Conservation (phyloP, 306 rosid genomes). For the Glycine tomentella region DNA sequence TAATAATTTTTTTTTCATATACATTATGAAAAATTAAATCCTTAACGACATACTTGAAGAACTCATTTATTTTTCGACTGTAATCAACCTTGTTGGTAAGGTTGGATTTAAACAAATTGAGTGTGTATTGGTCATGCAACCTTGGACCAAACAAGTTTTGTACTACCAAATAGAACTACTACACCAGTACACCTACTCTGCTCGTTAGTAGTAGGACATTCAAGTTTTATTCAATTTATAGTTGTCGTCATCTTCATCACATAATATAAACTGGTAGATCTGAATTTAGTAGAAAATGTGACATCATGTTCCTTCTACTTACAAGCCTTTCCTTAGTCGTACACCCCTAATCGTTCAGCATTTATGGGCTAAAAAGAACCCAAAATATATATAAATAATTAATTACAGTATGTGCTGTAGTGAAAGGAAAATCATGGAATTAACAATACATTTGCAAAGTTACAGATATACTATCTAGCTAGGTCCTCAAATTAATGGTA, state of each 20-base stretch:
- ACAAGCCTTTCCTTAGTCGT: background rate
- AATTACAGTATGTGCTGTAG: background rate
- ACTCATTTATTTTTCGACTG: no score
- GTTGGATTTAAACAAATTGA: constrained; percentile 45
- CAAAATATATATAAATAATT: background rate
- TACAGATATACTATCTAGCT: background rate
- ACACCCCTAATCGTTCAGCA: background rate
- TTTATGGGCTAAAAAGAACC: background rate
- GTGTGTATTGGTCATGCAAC: constrained; percentile 40
- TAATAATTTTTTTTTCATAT: no score
- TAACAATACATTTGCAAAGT: background rate
- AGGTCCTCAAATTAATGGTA: constrained; percentile 1
- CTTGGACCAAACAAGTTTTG: constrained; percentile 47
- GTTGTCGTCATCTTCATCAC: background rate
- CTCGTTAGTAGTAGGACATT: constrained; percentile 33
- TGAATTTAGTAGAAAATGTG: constrained; percentile 12
- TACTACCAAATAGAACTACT: constrained; percentile 33
- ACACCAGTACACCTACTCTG: constrained; percentile 15
- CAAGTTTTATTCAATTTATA: background rate
- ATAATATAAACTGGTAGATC: background rate
- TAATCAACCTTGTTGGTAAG: background rate
- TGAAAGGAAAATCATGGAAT: constrained; percentile 7
- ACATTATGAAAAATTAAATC: no score
- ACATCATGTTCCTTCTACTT: background rate
- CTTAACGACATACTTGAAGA: no score